Evolutionary conservation across 177 flowering plant species (phyloP).

Genomic region (Telopea speciosissima): DNA sequence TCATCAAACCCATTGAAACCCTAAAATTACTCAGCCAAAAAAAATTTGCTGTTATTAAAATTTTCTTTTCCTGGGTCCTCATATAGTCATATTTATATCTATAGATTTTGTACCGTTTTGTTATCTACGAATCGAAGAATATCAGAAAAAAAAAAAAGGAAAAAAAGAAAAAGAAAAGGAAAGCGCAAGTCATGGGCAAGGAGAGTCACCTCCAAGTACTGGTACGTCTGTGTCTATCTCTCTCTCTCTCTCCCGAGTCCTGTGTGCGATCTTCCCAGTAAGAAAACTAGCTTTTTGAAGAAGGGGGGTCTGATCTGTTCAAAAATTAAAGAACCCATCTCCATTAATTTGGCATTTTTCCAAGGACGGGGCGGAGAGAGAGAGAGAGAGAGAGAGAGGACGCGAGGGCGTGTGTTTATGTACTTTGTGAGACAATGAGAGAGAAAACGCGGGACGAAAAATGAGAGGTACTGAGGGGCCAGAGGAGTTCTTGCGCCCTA

Average conservation of each 20-base stretch:
- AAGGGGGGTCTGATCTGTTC: neutral
- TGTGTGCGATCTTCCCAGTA: neutral
- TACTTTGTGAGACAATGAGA: neutral
- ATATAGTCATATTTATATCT: too few species aligned
- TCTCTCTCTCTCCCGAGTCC: neutral
- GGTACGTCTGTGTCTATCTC: neutral
- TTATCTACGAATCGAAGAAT: neutral
- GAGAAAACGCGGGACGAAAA: conserved; percentile 1
- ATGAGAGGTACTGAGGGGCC: neutral
- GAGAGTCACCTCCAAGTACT: neutral
- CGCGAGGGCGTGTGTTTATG: neutral
- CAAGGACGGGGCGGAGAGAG: neutral
- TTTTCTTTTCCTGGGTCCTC: too few species aligned
- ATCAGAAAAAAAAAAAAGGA: neutral
- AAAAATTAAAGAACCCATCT: neutral
- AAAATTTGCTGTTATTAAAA: too few species aligned
- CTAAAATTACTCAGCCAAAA: too few species aligned
- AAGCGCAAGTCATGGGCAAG: conserved; percentile 2
- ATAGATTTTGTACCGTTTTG: too few species aligned
- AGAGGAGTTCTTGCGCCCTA: neutral
- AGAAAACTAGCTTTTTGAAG: neutral
- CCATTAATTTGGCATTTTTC: conserved; percentile 1
- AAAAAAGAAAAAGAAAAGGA: neutral
- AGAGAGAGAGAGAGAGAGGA: neutral
- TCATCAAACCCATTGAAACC: too few species aligned